Evolutionary conservation across 352 stramenopile genomes (phyloP), one percentile per base, ranked within the genome.

Genomic region (Elongisporangium undulatum): DNA sequence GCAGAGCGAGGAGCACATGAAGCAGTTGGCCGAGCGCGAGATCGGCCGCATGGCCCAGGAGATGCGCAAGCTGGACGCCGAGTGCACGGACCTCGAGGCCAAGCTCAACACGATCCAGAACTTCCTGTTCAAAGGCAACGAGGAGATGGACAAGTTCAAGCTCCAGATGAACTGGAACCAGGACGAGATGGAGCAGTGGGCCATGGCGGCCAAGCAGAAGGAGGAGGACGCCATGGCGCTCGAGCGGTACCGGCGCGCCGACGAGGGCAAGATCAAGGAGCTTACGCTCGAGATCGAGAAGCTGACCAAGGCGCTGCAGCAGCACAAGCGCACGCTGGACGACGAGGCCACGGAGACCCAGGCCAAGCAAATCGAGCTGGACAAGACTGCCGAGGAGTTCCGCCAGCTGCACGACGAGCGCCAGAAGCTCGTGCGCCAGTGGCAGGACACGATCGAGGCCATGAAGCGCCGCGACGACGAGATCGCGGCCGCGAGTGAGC

Each of bases 101-200:
- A 94, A 95, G 61, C 68, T 98, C 21, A 94, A 92, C 56, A 74
- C 68, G 12, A 73, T 97, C 21, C 92, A 98, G 66, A 95, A 86
- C 41, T 90, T 95, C 23, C 79, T 98, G 39, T 96, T 95, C 74
- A 89, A 91, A 39, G 91, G 88, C 29, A 97, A 98, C 58, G 92
- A 98, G 54, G 79, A 90, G 53, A 96, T 98, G 83, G 96, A 99
- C 69, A 82, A 89, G 59, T 98, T 98, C 64, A 98, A 97, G 71
- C 74, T 97, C 20, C 84, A 98, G 80, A 98, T 98, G 88, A 98
- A 98, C 76, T 98, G 92, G 92, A 99, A 98, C 72, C 96, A 99
- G 67, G 95, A 98, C 60, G 94, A 99, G 66, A 92, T 99, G 64
- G 94, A 99, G 75, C 94, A 98, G 75, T 99, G 96, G 96, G 84